Evolutionary conservation across 2,329 filamentous ascomycete species (phyloP), one percentile per base, ranked within the genome.

Genomic region (Monosporascus cannonballus): DNA sequence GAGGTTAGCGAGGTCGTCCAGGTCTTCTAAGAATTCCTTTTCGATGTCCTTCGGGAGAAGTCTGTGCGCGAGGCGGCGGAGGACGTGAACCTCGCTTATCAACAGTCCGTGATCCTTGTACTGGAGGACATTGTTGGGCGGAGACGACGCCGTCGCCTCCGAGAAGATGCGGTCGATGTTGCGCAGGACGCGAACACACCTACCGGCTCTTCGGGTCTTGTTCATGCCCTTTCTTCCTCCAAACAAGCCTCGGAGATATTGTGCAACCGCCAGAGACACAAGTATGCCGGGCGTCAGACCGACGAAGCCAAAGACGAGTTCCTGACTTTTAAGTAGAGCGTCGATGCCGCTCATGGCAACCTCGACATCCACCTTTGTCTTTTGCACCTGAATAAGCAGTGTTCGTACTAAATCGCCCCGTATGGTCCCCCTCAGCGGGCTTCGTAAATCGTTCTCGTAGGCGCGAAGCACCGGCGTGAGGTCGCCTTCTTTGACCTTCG

Each of bases 351-450:
- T 90, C 74, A 99, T 92, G 15, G 94, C 94, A 56, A 97, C 86
- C 70, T 99, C 94, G 14, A 99, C 85, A 65, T 99, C 94, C 8
- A 99, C 94, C 75, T 99, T 99, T 22, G 94, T 97, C 78, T 99
- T 99, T 66, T 99, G 94, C 38, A 99, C 86, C 67, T 99, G 94
- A 51, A 99, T 97, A 45, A 99, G 77, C 27, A 99, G 81, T 4
- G 93, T 91, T 49, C 93, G 86, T 37, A 97, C 81, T 27, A 99
- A 78, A 63, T 97, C 93, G 11, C 94, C 94, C 30, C 84, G 82
- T 18, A 99, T 72, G 0, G 92, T 89, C 7, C 93, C 92, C 51
- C 85, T 77, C 55, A 99, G 84, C 1, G 94, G 94, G 47, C 77
- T 87, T 50, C 87, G 82, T 42, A 99, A 76, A 61, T 96, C 93